Evolutionary conservation across 2,329 filamentous ascomycete genomes (phyloP).

Genomic region (Diaporthe velutina): DNA sequence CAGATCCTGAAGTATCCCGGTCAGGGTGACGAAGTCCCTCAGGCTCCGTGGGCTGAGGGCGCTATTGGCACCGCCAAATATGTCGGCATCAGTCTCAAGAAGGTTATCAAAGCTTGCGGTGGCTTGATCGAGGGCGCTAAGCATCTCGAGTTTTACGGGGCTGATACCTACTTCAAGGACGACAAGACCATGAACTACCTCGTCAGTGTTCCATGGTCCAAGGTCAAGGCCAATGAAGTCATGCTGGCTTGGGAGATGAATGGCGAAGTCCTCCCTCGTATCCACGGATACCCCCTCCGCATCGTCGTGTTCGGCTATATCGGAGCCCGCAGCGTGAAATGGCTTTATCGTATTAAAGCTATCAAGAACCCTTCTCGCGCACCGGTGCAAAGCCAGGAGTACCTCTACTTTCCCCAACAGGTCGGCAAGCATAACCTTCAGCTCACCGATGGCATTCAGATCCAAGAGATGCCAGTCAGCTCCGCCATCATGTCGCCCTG

Average conservation of each 20-base stretch:
- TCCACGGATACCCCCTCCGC: conserved; percentile 8
- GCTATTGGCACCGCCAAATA: conserved; percentile 3
- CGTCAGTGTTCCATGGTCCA: conserved; percentile 12
- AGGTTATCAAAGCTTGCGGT: conserved; percentile 4
- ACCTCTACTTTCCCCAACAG: conserved; percentile 18
- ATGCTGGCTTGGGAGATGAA: conserved; percentile 15
- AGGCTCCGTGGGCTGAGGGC: conserved; percentile 6
- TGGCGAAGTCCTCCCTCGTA: background rate
- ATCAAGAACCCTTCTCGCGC: background rate
- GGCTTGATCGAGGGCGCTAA: background rate
- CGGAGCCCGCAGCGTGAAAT: conserved; percentile 7
- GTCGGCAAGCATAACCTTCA: background rate
- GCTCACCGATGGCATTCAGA: conserved; percentile 5
- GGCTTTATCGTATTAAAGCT: conserved; percentile 11
- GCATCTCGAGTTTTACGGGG: conserved; percentile 6
- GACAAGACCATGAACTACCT: conserved; percentile 21
- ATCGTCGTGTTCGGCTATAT: conserved; percentile 10
- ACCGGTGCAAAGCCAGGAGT: conserved; percentile 6
- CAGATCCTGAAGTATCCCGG: conserved; percentile 4
- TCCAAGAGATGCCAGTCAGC: conserved; percentile 13
- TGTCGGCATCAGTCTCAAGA: background rate
- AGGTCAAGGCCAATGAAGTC: conserved; percentile 10
- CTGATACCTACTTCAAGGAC: conserved; percentile 10
- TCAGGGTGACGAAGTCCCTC: conserved; percentile 9
- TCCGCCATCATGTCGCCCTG: conserved; percentile 9